Base-by-base conservation (phyloP, 1,284 basidiomycete species). In the Pisolithus thermaeus region DNA sequence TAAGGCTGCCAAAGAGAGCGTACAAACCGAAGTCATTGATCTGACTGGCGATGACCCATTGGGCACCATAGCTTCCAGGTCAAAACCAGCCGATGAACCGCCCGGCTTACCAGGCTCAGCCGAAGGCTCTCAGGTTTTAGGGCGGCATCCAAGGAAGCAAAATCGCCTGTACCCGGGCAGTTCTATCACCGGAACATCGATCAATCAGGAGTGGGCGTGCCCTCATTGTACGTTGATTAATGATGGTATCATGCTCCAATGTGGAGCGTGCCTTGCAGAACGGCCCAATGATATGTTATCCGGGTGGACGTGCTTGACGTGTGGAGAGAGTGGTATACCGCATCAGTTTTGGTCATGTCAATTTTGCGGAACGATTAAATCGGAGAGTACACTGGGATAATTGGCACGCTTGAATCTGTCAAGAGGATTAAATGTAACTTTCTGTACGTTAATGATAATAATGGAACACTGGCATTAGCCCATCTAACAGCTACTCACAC, bases 311-410 rank as follows among this genome's bases (percentile, higher is more conserved):
- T 92, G 90, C 62, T 66, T 73, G 14, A 70, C 72, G n/a, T 92
- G 90, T 55, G 81, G 81, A 14, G 77, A 83, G 63, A 67, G 64
- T 22, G 81, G 77, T 35, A 83, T 83, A 61, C 75, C 78, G 3
- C 76, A 79, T 58, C 76, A 82, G 25, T 79, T 83, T 56, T 92
- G 87, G 90, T 84, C 79, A 49, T 93, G 91, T 70, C 65, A 69
- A 14, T 77, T 74, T 54, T 92, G 90, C 61, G 88, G 88, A 9
- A 69, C 72, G 38, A 73, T 90, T 54, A 89, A 90, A 67, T 64
- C 69, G 28, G 66, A 64, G 39, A 79, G 76, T 48, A 36, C 30
- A 32, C 35, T 44, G 7, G 46, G 14, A 37, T 49, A 39, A 32
- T 38, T 7, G 7, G n/a, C 20, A 23, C 9, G 23, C 11, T 20